These are phyloP conservation scores for Mycosphaerella sp. DNA, from an alignment of 2,329 filamentous ascomycete genomes.

Conservation along the genomic window DNA sequence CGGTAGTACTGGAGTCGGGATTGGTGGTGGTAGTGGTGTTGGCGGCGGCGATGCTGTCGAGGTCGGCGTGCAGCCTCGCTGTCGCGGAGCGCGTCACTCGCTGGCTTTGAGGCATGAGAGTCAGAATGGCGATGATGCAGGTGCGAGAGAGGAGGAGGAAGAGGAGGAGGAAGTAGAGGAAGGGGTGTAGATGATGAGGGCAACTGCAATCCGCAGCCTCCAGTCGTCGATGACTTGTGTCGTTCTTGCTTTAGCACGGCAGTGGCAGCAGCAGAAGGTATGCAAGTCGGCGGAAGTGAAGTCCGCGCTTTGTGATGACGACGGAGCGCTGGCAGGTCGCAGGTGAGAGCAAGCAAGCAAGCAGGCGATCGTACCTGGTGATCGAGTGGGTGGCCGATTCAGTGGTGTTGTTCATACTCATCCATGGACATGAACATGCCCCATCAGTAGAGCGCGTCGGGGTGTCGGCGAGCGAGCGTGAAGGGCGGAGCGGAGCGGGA, in stretches of 20 bases:
- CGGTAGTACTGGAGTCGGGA: slow-evolving; percentile 26
- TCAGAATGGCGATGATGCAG: slow-evolving; percentile 13
- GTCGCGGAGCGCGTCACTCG: slow-evolving; percentile 35
- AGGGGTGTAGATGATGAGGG: not conserved
- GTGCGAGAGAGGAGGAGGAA: not conserved
- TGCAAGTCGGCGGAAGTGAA: slow-evolving; percentile 4
- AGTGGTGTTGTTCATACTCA: slow-evolving; percentile 5
- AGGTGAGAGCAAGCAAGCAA: not conserved
- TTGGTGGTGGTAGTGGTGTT: slow-evolving; percentile 31
- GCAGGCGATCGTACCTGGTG: slow-evolving; percentile 7
- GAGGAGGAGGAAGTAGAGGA: not conserved
- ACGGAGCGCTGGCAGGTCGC: slow-evolving; percentile 5
- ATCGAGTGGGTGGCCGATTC: slow-evolving; percentile 2
- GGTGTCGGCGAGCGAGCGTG: not conserved
- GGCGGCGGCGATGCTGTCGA: slow-evolving; percentile 27
- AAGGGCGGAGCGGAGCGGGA: not conserved
- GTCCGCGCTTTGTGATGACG: slow-evolving; percentile 2
- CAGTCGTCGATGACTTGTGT: slow-evolving; percentile 4
- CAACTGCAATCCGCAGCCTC: slow-evolving; percentile 8
- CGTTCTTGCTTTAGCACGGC: not conserved
- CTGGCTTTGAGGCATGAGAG: slow-evolving; percentile 25
- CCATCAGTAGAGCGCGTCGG: slow-evolving; percentile 1
- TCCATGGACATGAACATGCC: not conserved
- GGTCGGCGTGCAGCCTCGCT: slow-evolving; percentile 61
- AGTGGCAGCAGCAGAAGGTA: not conserved